Percentiles rank a stretch among this genome's conserved stretches.
Conservation (phyloP, 495 filamentous ascomycete species). For the Barbatosphaeria neglecta region DNA sequence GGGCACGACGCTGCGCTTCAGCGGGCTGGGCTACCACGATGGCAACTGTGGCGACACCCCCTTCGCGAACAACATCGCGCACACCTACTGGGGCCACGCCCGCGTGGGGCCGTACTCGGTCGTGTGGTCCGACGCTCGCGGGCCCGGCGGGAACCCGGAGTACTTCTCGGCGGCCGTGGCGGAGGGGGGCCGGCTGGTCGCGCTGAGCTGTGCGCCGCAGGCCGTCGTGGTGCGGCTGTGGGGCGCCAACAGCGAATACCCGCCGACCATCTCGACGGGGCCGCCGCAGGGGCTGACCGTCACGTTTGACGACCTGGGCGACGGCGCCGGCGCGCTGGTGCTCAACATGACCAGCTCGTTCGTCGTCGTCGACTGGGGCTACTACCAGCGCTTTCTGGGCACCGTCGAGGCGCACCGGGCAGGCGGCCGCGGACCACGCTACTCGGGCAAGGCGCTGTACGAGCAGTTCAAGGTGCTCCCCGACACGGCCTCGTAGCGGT, state of each 20-base stretch:
- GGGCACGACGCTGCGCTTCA: conserved; percentile 18
- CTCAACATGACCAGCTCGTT: conserved; percentile 2
- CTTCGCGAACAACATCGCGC: conserved; percentile 4
- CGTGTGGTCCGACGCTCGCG: conserved; percentile 28
- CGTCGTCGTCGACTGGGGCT: conserved; percentile 5
- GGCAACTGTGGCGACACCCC: conserved; percentile 25
- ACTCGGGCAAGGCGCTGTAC: not conserved
- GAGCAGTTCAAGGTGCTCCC: not conserved
- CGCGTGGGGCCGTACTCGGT: conserved; percentile 25
- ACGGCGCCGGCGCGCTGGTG: not conserved
- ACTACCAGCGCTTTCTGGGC: not conserved
- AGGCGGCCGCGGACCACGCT: not conserved
- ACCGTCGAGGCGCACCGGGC: not conserved
- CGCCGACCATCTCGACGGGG: conserved; percentile 1
- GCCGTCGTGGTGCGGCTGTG: conserved; percentile 4
- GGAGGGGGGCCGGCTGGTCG: conserved; percentile 11
- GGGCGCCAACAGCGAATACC: conserved; percentile 5
- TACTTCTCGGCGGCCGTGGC: conserved; percentile 23
- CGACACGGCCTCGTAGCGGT: not conserved
- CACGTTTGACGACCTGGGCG: conserved; percentile 5
- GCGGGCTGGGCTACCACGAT: conserved; percentile 30
- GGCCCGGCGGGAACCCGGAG: conserved; percentile 6
- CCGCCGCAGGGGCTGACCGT: conserved; percentile 6
- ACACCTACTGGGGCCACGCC: conserved; percentile 32
- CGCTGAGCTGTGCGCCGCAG: conserved; percentile 1